Evolutionary conservation across 2,329 filamentous ascomycete genomes (phyloP), one percentile per base, ranked within the genome.

Genomic region (Alternaria arbusti): DNA sequence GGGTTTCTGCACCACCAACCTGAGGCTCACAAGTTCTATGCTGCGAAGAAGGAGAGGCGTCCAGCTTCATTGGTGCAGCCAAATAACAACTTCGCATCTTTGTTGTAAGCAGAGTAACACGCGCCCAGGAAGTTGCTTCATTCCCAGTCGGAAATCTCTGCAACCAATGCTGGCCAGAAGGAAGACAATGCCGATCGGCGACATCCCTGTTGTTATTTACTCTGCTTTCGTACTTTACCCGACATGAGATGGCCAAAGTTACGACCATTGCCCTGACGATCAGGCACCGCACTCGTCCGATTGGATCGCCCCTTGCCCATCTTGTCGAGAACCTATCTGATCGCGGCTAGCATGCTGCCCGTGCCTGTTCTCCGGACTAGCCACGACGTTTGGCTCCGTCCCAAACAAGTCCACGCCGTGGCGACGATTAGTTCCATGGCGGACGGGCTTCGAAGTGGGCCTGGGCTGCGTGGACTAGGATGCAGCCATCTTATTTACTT

Each of bases 401-500:
- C 70, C 63, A 71, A 72, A 71, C 69, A 73, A 74, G 74, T 67
- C 68, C 60, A 73, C 66, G 73, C 73, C 63, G 71, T 69, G 73
- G 68, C 69, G 72, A 70, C 74, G 68, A 79, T 75, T 79, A 75
- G 78, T 71, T 70, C 71, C 67, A 69, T 72, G 65, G 64, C 69
- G 69, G 66, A 64, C 67, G 66, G 72, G 71, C 66, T 73, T 67
- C 66, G 65, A 69, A 68, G 64, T 71, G 70, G 75, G 70, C 69
- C 69, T 67, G 68, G 69, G 69, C 70, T 70, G 67, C 68, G 65
- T 57, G 44, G 51, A 50, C 70, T 65, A 63, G 69, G 63, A 71
- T 74, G 65, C 67, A 65, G 73, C 74, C 72, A 69, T 76, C 68
- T 74, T 75, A 77, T 78, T 78, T 78, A 80, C 75, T 59, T 51